Evolutionary conservation across 169 alveolate species (phyloP).

Genomic region (Eimeria sp.): DNA sequence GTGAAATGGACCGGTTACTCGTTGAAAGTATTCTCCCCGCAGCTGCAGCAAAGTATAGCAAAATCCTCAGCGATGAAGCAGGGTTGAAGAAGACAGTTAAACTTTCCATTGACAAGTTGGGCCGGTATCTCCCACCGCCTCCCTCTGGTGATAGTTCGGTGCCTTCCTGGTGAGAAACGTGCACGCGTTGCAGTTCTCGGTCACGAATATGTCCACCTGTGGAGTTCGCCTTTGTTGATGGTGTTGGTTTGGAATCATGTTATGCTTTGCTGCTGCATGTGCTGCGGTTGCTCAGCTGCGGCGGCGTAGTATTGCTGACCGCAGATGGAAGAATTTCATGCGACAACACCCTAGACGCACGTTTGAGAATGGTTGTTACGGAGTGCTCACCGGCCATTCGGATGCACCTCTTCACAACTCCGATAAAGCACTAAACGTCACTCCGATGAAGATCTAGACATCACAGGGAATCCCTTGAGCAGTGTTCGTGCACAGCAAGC

Average conservation of each 20-base stretch:
- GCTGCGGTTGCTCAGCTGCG: slow-evolving; percentile 84
- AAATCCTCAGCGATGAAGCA: slow-evolving; percentile 87
- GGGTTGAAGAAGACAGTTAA: slow-evolving; percentile 89
- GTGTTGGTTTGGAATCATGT: not conserved
- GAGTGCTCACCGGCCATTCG: slow-evolving; percentile 84
- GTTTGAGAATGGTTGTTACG: slow-evolving; percentile 77
- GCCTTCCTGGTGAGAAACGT: slow-evolving; percentile 84
- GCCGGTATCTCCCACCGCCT: slow-evolving; percentile 89
- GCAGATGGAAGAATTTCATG: slow-evolving; percentile 86
- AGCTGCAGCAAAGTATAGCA: slow-evolving; percentile 86
- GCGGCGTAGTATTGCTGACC: slow-evolving; percentile 88
- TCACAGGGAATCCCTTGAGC: slow-evolving; percentile 5
- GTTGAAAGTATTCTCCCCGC: slow-evolving; percentile 91
- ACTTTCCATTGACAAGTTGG: slow-evolving; percentile 88
- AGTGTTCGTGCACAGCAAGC: not conserved
- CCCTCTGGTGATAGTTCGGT: slow-evolving; percentile 88
- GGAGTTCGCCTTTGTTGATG: not conserved
- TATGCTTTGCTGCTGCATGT: not conserved
- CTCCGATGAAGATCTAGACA: not conserved
- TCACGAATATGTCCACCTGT: not conserved
- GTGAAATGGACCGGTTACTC: slow-evolving; percentile 91
- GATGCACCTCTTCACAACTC: slow-evolving; percentile 71
- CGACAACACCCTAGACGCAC: slow-evolving; percentile 87
- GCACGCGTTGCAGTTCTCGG: not conserved
- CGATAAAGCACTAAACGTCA: slow-evolving; percentile 37